Evolutionary conservation across 768 basidiomycete species (phyloP).

Genomic region (Multifurca ochricompacta): DNA sequence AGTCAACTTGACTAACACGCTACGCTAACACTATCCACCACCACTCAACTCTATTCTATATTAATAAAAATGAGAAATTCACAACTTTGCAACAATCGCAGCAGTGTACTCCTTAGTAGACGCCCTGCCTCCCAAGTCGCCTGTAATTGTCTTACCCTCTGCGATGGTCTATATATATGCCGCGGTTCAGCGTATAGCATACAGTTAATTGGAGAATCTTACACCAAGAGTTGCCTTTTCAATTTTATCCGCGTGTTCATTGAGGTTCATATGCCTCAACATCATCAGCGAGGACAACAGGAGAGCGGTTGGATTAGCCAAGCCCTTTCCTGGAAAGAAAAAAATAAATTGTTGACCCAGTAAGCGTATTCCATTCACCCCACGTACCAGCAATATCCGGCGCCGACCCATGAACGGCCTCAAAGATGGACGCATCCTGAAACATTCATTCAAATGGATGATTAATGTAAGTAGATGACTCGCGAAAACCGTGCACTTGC

Average conservation of each 20-base stretch:
- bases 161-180: constrained; percentile 76
- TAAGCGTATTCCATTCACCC: not conserved
- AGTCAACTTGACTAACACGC: not conserved
- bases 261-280: constrained; percentile 93
- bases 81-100: constrained; percentile 75
- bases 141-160: constrained; percentile 91
- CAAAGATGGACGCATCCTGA: constrained; percentile 97
- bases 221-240: constrained; percentile 87
- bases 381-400: constrained; percentile 93
- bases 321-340: constrained; percentile 62
- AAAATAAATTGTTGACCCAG: constrained; percentile 1
- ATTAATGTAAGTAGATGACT: constrained; percentile 12
- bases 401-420: constrained; percentile 98
- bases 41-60: constrained; percentile 21
- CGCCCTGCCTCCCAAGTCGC: constrained; percentile 91
- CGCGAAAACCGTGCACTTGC: constrained; percentile 35
- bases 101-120: constrained; percentile 84
- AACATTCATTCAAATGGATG: too few relatives aligned
- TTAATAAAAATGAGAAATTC: not conserved
- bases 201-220: too few relatives aligned
- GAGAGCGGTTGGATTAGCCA: constrained; percentile 99
- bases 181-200: constrained; percentile 6
- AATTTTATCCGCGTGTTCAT: constrained; percentile 77
- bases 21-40: not conserved
- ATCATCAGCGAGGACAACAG: constrained; percentile 96